Conservation (phyloP, 2,329 filamentous ascomycete genomes). For the Grosmannia clavigera region DNA sequence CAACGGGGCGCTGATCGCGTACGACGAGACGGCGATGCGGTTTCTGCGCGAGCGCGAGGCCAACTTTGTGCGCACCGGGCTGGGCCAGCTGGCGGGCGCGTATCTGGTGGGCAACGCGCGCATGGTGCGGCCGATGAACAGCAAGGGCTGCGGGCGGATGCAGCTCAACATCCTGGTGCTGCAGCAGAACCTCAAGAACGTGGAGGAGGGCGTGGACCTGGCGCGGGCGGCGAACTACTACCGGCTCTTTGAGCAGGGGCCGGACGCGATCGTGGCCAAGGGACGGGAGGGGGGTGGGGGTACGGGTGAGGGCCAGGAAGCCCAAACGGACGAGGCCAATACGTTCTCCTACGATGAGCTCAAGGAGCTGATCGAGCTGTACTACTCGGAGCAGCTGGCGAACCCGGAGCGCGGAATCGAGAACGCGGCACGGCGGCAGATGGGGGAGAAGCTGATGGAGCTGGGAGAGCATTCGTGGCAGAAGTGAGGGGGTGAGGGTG, state of each 20-base stretch:
- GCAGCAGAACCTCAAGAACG: conserved; percentile 92
- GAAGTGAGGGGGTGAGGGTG: conserved; percentile 19
- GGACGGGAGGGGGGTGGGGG: conserved; percentile 17
- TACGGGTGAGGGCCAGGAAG: conserved; percentile 32
- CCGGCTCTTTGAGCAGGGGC: conserved; percentile 51
- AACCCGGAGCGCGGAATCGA: conserved; percentile 57
- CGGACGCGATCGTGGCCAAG: conserved; percentile 51
- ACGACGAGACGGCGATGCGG: conserved; percentile 68
- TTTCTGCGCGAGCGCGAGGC: conserved; percentile 62
- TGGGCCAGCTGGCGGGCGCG: conserved; percentile 66
- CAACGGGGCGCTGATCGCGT: conserved; percentile 72
- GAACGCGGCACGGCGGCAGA: conserved; percentile 51
- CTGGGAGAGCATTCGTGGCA: conserved; percentile 66
- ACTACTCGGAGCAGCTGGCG: conserved; percentile 53
- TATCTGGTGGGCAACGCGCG: conserved; percentile 63
- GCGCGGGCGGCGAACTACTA: conserved; percentile 55
- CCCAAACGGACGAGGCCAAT: conserved; percentile 21
- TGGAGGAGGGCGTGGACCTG: conserved; percentile 59
- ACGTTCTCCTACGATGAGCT: conserved; percentile 54
- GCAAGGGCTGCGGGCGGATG: conserved; percentile 71
- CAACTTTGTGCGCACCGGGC: conserved; percentile 61
- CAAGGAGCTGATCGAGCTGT: conserved; percentile 53
- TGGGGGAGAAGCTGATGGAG: conserved; percentile 58
- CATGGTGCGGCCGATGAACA: conserved; percentile 72
- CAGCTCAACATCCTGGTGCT: conserved; percentile 88